phyloP scores from a whole-genome alignment of 2,329 filamentous ascomycete species.

The Cephalotrichum gorgonifer region DNA sequence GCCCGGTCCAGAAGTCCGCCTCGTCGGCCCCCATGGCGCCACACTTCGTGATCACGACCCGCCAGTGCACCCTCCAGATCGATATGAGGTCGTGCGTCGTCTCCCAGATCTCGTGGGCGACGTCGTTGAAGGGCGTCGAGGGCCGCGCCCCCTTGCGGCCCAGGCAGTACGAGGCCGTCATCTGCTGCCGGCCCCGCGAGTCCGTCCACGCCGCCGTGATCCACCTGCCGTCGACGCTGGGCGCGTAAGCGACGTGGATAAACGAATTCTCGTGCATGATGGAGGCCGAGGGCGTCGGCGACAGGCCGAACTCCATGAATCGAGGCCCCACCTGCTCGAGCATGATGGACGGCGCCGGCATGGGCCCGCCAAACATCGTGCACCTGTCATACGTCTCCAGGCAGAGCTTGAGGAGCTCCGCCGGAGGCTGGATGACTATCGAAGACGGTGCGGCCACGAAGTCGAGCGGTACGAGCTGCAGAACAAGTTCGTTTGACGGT shows the following conservation, averaged over 20 bases:
- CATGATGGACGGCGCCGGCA: conserved; percentile 60
- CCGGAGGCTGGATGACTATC: conserved; percentile 50
- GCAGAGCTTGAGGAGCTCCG: conserved; percentile 52
- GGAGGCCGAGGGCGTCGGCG: conserved; percentile 56
- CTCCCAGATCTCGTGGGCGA: conserved; percentile 69
- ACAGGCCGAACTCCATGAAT: conserved; percentile 65
- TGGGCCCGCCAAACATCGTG: conserved; percentile 41
- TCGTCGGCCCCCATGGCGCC: conserved; percentile 59
- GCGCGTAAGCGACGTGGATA: conserved; percentile 70
- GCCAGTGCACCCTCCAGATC: conserved; percentile 63
- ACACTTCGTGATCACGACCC: conserved; percentile 63
- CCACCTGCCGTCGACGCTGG: conserved; percentile 69
- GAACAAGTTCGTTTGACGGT: conserved; percentile 54
- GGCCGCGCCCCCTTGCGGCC: conserved; percentile 44
- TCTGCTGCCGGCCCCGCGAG: conserved; percentile 62
- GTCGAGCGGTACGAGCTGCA: conserved; percentile 64
- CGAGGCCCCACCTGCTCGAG: conserved; percentile 62
- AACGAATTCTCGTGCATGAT: conserved; percentile 69
- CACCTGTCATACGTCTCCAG: conserved; percentile 73
- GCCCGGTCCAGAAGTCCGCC: conserved; percentile 45
- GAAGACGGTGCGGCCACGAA: conserved; percentile 54
- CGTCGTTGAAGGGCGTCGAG: conserved; percentile 44
- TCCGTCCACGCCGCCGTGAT: conserved; percentile 74
- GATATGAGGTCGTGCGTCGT: conserved; percentile 66
- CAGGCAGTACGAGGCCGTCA: conserved; percentile 64